Evolutionary conservation across 1,284 basidiomycete species (phyloP).

Genomic region (Leccinum fallax): DNA sequence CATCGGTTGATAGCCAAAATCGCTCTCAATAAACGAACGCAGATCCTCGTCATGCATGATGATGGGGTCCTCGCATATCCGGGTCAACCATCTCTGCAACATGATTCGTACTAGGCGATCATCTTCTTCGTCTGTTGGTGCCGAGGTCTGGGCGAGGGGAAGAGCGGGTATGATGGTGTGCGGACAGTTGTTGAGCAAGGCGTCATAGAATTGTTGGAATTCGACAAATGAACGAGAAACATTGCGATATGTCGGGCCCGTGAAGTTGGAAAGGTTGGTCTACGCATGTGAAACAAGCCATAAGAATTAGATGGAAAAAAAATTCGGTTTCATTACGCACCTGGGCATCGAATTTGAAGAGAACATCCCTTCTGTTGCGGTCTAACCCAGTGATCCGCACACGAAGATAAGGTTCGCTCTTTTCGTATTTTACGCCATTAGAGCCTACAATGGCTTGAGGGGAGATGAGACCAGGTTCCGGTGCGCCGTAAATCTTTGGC

Average conservation of each 20-base stretch:
- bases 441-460: conserved; percentile 62
- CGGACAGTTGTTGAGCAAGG: conserved; percentile 80
- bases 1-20: conserved; percentile 90
- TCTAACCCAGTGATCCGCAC: conserved; percentile 89
- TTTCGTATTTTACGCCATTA: conserved; percentile 73
- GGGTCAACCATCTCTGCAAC: conserved; percentile 89
- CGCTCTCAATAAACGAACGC: conserved; percentile 90
- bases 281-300: conserved; percentile 36
- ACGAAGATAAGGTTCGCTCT: conserved; percentile 78
- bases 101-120: conserved; percentile 91
- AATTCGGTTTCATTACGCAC: conserved; percentile 44
- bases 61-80: conserved; percentile 88
- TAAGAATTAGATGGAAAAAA: not conserved
- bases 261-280: conserved; percentile 93
- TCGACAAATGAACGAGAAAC: conserved; percentile 90
- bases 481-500: conserved; percentile 82
- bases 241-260: conserved; percentile 86
- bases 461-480: conserved; percentile 77
- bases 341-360: conserved; percentile 91
- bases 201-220: conserved; percentile 90
- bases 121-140: conserved; percentile 94
- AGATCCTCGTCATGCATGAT: conserved; percentile 87
- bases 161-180: conserved; percentile 92
- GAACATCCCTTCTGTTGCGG: conserved; percentile 89
- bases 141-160: conserved; percentile 89